Conservation (phyloP, 2,329 filamentous ascomycete species). For the Xylariomycetidae sp. region DNA sequence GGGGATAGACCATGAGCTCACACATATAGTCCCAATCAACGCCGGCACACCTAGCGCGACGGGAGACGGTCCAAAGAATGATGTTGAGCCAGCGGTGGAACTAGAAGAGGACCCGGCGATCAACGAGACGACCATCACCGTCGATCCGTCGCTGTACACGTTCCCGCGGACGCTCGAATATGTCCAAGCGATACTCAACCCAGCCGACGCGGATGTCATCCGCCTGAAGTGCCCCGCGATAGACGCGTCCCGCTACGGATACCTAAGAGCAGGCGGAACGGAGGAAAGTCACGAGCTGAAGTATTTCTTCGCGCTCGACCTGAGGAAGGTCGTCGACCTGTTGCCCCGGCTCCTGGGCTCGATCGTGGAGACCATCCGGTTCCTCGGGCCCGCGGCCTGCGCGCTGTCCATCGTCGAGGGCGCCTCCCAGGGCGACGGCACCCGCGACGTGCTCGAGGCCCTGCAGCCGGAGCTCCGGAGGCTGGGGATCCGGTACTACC, state of each 20-base stretch:
- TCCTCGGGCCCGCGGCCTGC: conserved; percentile 46
- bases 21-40: no score
- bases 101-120: background rate
- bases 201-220: conserved; percentile 14
- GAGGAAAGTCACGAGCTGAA: conserved; percentile 10
- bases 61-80: no score
- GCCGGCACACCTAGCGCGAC: no score
- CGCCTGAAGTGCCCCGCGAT: conserved; percentile 25
- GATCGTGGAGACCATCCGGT: conserved; percentile 43
- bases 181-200: conserved; percentile 24
- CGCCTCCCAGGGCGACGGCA: conserved; percentile 52
- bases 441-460: conserved; percentile 41
- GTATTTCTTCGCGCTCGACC: conserved; percentile 51
- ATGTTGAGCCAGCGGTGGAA: no score
- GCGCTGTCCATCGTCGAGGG: conserved; percentile 53
- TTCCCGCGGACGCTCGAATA: no score
- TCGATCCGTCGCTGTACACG: conserved; percentile 3
- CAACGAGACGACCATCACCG: background rate
- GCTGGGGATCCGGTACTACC: conserved; percentile 36
- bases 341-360: conserved; percentile 48
- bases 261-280: no score
- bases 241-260: conserved; percentile 16
- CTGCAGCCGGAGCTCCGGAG: conserved; percentile 35
- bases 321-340: conserved; percentile 39
- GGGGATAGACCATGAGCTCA: no score